Base-by-base conservation (phyloP, 2,329 filamentous ascomycete species). In the Trichoderma polysporum region DNA sequence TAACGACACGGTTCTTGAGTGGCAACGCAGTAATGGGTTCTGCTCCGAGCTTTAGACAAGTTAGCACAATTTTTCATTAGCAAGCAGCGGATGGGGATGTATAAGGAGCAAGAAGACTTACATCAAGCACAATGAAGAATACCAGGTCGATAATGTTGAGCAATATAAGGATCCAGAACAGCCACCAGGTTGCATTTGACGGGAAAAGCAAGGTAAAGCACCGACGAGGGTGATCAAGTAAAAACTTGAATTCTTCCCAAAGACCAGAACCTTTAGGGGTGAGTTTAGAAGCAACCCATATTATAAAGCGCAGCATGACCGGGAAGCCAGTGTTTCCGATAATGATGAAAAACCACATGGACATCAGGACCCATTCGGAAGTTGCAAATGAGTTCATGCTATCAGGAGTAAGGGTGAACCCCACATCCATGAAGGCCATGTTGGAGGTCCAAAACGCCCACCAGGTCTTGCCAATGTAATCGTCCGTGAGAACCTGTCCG, bases 151-250 rank as follows among this genome's bases (percentile, higher is more conserved):
- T 80, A 10, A 85, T 88, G 75, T 99, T 99, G 68, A 99, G 83
- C 2, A 90, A 76, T 4, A 97, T 83, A 7, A 99, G 83, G 33
- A 97, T 91, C 78, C 88, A 91, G 75, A 98, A 97, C 0, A 99
- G 83, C 93, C 93, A 97, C 95, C 95, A 98, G 1, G 92, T 98
- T 1, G 94, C 93, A 63, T 88, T 89, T 0, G 91, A 90, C 0
- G 95, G 95, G 72, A 99, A 99, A 0, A 99, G 83, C 15, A 99
- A 83, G 0, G 95, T 99, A 75, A 99, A 99, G 79, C 95, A 99
- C 64, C 95, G 91, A 75, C 95, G 90, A 0, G 95, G 95, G 72
- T 99, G 95, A 74, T 98, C 94, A 1, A 99, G 86, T 22, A 99
- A 81, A 73, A 99, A 99, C 41, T 88, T 87, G 12, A 98, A 81